phyloP scores from a whole-genome alignment of 176 grass and related monocot species.

The Phyllostachys edulis region DNA sequence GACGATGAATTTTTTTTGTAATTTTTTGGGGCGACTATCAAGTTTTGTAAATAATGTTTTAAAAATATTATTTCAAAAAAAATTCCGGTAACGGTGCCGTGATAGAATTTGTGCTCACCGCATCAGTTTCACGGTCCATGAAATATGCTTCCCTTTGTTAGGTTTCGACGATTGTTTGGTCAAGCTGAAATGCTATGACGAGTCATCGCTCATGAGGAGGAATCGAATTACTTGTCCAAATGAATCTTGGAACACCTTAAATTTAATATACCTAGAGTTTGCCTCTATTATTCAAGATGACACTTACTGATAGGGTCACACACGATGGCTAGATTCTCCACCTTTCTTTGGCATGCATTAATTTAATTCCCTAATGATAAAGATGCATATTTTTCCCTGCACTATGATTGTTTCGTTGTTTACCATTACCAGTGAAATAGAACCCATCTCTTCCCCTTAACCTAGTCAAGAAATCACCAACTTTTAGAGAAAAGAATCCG shows the following conservation, averaged over 20 bases:
- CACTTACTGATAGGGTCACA: background rate
- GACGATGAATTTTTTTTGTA: no score
- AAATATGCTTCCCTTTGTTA: slow-evolving; percentile 10
- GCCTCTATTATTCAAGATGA: background rate
- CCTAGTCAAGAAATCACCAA: background rate
- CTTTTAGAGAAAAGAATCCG: background rate
- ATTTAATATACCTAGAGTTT: background rate
- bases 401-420: background rate
- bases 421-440: background rate
- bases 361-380: background rate
- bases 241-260: background rate
- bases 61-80: no score
- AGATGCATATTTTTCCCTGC: background rate
- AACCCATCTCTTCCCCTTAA: background rate
- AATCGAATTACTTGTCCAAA: background rate
- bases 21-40: no score
- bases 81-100: background rate
- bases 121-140: background rate
- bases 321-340: background rate
- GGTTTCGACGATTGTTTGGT: background rate
- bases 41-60: no score
- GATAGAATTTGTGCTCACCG: background rate
- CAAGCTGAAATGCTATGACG: background rate
- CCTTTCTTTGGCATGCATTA: background rate
- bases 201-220: background rate